Conservation (phyloP, 352 stramenopile species). For the Globisporangium radiosum region DNA sequence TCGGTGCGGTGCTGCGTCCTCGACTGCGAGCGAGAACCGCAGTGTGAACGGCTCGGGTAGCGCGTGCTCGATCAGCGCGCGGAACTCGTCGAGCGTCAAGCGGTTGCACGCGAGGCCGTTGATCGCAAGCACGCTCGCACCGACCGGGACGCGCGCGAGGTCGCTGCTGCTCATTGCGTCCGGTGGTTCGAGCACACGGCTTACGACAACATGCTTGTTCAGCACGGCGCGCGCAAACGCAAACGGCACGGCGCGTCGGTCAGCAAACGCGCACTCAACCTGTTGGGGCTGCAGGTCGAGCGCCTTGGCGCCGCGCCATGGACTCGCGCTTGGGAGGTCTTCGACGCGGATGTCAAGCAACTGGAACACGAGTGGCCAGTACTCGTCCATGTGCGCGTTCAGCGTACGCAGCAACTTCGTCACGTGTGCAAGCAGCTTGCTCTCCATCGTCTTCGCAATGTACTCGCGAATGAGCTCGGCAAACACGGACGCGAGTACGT, state of each 20-base stretch:
- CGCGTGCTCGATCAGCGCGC: conserved; percentile 32
- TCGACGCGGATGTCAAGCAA: conserved; percentile 73
- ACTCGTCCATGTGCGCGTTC: conserved; percentile 82
- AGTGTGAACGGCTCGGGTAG: conserved; percentile 50
- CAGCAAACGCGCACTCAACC: conserved; percentile 50
- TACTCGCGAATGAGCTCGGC: conserved; percentile 78
- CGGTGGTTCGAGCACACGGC: conserved; percentile 36
- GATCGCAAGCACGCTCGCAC: conserved; percentile 58
- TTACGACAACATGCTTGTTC: conserved; percentile 65
- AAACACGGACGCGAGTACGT: conserved; percentile 72
- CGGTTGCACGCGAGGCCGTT: conserved; percentile 73
- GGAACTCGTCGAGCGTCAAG: conserved; percentile 65
- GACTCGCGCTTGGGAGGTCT: conserved; percentile 64
- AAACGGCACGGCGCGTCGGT: conserved; percentile 49
- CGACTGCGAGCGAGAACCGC: conserved; percentile 57
- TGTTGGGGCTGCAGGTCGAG: conserved; percentile 66
- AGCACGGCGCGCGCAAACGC: conserved; percentile 62
- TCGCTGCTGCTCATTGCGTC: conserved; percentile 15
- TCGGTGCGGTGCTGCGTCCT: conserved; percentile 51
- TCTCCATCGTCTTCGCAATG: conserved; percentile 80
- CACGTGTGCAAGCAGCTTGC: conserved; percentile 73
- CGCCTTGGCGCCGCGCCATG: conserved; percentile 72
- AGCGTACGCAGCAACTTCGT: conserved; percentile 78
- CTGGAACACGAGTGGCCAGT: conserved; percentile 81
- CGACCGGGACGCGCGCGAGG: conserved; percentile 41